Conservation (phyloP, 139 green algal genomes). For the Coelastrella sp. region DNA sequence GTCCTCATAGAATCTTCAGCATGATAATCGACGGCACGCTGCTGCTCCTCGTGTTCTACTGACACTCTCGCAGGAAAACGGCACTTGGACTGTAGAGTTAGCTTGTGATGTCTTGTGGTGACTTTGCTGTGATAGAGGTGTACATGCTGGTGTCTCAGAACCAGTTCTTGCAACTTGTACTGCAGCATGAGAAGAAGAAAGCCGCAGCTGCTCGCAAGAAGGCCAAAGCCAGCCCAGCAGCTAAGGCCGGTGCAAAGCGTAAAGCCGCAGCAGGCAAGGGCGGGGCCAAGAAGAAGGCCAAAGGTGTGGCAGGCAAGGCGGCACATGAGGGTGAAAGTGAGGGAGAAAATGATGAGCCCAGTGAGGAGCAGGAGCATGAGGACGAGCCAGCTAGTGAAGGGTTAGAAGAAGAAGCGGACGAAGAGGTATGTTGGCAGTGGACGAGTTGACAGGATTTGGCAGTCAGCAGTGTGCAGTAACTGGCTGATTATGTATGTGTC, state of each 20-base stretch:
- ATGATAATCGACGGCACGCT: too few species aligned
- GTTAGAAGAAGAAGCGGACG: not conserved
- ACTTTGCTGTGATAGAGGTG: too few species aligned
- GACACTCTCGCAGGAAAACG: too few species aligned
- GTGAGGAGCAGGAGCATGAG: constrained; percentile 49
- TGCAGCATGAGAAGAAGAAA: constrained; percentile 70
- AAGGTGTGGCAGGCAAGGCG: not conserved
- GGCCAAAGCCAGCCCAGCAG: constrained; percentile 41
- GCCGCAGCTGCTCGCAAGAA: constrained; percentile 65
- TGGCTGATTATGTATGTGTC: too few species aligned
- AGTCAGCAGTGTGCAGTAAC: too few species aligned
- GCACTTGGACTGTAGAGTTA: too few species aligned
- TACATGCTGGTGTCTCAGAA: too few species aligned
- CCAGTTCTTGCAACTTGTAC: not conserved
- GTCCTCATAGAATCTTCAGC: too few species aligned
- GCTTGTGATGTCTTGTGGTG: too few species aligned
- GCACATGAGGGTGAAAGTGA: constrained; percentile 27
- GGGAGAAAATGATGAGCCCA: constrained; percentile 38
- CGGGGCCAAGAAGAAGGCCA: constrained; percentile 36
- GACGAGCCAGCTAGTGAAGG: constrained; percentile 26
- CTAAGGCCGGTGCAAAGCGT: constrained; percentile 59
- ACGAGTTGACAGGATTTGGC: too few species aligned
- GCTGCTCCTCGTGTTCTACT: too few species aligned
- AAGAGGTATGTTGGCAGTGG: constrained; percentile 21
- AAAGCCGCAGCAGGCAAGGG: constrained; percentile 52